Percentiles rank a stretch among this genome's conserved stretches.
phyloP scores from a whole-genome alignment of 2,329 filamentous ascomycete species.

The Celoporthe dispersa region DNA sequence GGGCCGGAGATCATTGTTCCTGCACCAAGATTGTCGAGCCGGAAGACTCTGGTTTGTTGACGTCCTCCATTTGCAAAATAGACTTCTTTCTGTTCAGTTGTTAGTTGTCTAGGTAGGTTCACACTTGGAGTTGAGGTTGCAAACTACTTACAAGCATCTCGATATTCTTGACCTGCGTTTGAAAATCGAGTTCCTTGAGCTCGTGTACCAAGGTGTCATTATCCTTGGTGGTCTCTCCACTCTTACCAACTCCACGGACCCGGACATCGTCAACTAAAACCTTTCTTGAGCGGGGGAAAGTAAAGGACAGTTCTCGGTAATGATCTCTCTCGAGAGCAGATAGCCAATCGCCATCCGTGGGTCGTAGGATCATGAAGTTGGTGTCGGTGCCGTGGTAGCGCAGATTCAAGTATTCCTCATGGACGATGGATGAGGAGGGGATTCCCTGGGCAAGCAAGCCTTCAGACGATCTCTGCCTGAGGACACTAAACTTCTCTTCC shows the following conservation, averaged over 20 bases:
- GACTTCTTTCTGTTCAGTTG: not conserved
- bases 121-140: not conserved
- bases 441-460: constrained; percentile 78
- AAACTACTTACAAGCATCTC: constrained; percentile 11
- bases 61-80: constrained; percentile 16
- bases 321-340: constrained; percentile 66
- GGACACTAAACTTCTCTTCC: constrained; percentile 72
- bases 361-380: constrained; percentile 81
- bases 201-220: constrained; percentile 23
- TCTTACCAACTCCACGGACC: constrained; percentile 79
- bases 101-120: not conserved
- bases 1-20: constrained; percentile 15
- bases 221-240: constrained; percentile 38
- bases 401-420: constrained; percentile 90
- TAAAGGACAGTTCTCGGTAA: constrained; percentile 23
- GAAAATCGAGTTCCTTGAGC: constrained; percentile 17
- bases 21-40: constrained; percentile 11
- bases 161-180: not conserved
- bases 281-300: constrained; percentile 71
- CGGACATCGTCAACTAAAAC: constrained; percentile 87
- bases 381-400: constrained; percentile 85
- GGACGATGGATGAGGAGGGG: constrained; percentile 69
- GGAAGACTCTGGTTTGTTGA: constrained; percentile 17
- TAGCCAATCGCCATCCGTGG: constrained; percentile 71
- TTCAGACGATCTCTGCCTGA: constrained; percentile 70